Base-by-base conservation (phyloP, 2,329 filamentous ascomycete genomes). In the Talaromyces sp. region DNA sequence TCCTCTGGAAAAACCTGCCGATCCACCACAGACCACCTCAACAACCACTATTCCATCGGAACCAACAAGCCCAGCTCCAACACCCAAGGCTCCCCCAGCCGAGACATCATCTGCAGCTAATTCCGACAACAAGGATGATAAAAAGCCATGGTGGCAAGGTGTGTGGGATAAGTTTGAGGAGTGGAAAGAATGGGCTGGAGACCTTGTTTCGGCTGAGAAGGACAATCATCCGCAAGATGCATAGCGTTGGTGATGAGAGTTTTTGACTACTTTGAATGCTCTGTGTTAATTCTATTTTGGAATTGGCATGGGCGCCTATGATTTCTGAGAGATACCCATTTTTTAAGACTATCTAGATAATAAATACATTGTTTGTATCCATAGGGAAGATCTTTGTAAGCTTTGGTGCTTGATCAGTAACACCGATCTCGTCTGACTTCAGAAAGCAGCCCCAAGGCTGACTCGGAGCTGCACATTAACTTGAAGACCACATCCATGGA, bases 121-220 rank as follows among this genome's bases (percentile, higher is more conserved):
- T 3, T 11, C 63, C 8, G 55, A 60, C 10, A 58, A 52, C 33
- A 56, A 66, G 3, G 51, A 64, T 27, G 63, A 65, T 30, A 45
- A 62, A 7, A 53, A 41, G 1, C 49, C 58, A 3, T 74, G 72
- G 67, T 74, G 68, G 71, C 64, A 54, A 2, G 63, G 61, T 0
- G n/a, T 74, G 14, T 67, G 64, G 61, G 57, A 64, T 37, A 74
- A 70, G 48, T 37, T 74, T n/a, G 62, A 71, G 30, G 62, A 66
- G 1, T 46, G 69, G 5, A 72, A 73, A 54, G 53, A 72, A 19
- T 75, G 73, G 73, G 66, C 70, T 8, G 60, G 50, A 9, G 66
- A 68, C 14, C 29, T 74, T 17, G 54, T 69, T n/a, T 61, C 64
- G 35, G 60, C 66, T 2, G 62, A 67, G 46, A 66, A 68, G 33